A percentile compares a stretch with the other conserved stretches of the same genome.
Conservation (phyloP, 352 stramenopile species). For the Globisporangium acanthophoron region DNA sequence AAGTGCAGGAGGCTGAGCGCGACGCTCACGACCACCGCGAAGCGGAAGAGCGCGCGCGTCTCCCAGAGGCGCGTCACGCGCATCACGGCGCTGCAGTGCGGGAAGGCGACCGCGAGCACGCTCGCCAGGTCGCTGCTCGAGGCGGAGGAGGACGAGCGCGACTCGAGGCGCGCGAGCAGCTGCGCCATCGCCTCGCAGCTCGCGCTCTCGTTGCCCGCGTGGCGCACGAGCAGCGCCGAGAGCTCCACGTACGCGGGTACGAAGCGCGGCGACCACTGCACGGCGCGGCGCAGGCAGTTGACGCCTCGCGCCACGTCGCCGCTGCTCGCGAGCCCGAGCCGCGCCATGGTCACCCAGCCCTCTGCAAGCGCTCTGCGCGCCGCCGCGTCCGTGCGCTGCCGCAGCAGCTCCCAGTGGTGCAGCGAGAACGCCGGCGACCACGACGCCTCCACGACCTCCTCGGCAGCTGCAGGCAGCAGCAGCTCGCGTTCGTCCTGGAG, state of each 20-base stretch:
- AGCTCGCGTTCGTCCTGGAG: constrained; percentile 13
- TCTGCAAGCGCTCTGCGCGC: constrained; percentile 11
- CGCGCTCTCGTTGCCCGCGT: constrained; percentile 11
- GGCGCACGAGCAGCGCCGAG: constrained; percentile 9
- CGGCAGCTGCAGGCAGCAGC: not conserved
- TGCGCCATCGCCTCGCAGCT: constrained; percentile 23
- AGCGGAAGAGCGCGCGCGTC: constrained; percentile 11
- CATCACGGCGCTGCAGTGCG: constrained; percentile 21
- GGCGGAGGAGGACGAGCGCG: constrained; percentile 7
- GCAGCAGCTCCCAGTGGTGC: constrained; percentile 17
- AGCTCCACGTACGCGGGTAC: constrained; percentile 20
- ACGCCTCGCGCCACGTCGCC: constrained; percentile 11
- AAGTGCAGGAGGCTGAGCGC: constrained; percentile 16
- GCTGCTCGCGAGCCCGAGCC: constrained; percentile 8
- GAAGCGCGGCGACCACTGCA: constrained; percentile 18
- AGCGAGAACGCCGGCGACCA: constrained; percentile 14
- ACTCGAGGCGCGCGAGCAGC: constrained; percentile 19
- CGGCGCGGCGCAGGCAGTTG: constrained; percentile 24
- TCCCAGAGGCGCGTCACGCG: constrained; percentile 21
- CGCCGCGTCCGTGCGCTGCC: constrained; percentile 2
- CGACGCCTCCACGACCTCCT: constrained; percentile 6
- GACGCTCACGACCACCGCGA: constrained; percentile 12
- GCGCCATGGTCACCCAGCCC: constrained; percentile 16
- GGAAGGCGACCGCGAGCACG: constrained; percentile 18
- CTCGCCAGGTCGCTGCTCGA: constrained; percentile 9